Evolutionary conservation across 768 basidiomycete species (phyloP).

Genomic region (Boletales sp.): DNA sequence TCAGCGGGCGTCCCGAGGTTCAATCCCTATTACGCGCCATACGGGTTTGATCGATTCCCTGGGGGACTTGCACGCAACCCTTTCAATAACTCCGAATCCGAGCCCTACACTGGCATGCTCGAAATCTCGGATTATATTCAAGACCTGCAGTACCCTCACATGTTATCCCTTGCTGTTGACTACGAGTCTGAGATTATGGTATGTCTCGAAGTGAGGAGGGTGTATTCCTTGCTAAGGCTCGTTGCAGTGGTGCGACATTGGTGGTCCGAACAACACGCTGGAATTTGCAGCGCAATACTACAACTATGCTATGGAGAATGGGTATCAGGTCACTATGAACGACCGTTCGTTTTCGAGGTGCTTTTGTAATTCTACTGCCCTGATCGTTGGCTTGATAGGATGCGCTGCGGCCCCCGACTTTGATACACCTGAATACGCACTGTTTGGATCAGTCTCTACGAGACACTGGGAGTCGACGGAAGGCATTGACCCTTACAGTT

Average conservation of each 20-base stretch:
- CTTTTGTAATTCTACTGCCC: neutral
- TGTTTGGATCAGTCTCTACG: slow-evolving; percentile 44
- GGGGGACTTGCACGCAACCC: slow-evolving; percentile 53
- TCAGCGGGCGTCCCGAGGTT: slow-evolving; percentile 36
- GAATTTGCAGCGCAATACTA: slow-evolving; percentile 46
- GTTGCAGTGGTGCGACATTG: slow-evolving; percentile 55
- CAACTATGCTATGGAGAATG: slow-evolving; percentile 38
- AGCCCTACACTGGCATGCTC: slow-evolving; percentile 52
- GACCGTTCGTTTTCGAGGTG: slow-evolving; percentile 28
- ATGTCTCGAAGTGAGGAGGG: slow-evolving; percentile 3
- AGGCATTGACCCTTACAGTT: slow-evolving; percentile 54
- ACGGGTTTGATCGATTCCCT: slow-evolving; percentile 51
- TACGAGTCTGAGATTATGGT: slow-evolving; percentile 58
- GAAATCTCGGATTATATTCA: slow-evolving; percentile 49
- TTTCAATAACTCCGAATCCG: slow-evolving; percentile 42
- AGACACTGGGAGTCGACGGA: slow-evolving; percentile 56
- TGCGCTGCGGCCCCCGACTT: slow-evolving; percentile 51
- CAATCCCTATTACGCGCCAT: slow-evolving; percentile 48
- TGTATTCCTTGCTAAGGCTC: slow-evolving; percentile 5
- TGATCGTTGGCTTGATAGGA: slow-evolving; percentile 27
- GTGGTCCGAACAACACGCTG: slow-evolving; percentile 43
- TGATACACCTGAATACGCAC: slow-evolving; percentile 53
- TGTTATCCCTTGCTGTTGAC: slow-evolving; percentile 43
- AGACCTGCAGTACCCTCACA: slow-evolving; percentile 50
- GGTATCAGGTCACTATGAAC: slow-evolving; percentile 47